A percentile compares a stretch with the other conserved stretches of the same genome.
These are phyloP conservation scores for Penicillium pancosmium DNA, from an alignment of 495 filamentous ascomycete species.

Conservation along the genomic window DNA sequence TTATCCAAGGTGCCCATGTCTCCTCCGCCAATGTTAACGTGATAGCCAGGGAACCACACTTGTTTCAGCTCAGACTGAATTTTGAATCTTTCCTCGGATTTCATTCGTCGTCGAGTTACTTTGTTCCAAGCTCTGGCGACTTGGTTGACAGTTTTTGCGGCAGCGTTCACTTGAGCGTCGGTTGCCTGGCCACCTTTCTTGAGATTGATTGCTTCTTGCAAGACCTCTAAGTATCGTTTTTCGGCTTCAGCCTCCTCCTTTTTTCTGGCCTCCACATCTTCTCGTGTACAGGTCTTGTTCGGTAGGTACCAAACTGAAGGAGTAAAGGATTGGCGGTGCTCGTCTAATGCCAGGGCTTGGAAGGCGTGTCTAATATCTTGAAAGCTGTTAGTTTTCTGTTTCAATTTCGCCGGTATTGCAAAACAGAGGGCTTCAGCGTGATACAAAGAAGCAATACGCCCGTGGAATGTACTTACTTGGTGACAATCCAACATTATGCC, in stretches of 20 bases:
- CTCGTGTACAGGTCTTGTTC: constrained; percentile 13
- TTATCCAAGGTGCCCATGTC: background rate
- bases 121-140: constrained; percentile 16
- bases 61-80: constrained; percentile 17
- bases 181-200: constrained; percentile 16
- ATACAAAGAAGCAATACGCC: background rate
- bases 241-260: constrained; percentile 9
- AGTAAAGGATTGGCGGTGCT: constrained; percentile 50
- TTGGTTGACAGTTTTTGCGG: constrained; percentile 14
- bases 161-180: constrained; percentile 16
- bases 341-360: constrained; percentile 62
- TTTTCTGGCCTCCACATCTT: constrained; percentile 19
- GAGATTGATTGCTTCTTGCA: constrained; percentile 12
- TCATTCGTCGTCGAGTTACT: constrained; percentile 8
- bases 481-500: constrained; percentile 23
- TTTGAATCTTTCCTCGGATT: constrained; percentile 12
- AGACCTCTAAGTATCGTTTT: constrained; percentile 1
- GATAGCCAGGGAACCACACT: constrained; percentile 41
- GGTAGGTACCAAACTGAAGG: constrained; percentile 57
- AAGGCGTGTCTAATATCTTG: constrained; percentile 56
- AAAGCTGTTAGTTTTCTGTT: background rate
- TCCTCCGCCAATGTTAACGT: constrained; percentile 46
- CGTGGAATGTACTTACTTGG: constrained; percentile 18
- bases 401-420: background rate
- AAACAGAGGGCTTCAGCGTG: background rate